Percentiles rank a stretch among this genome's conserved stretches.
Conservation (phyloP, 2,329 filamentous ascomycete species). For the Sarocladium brachiariae region DNA sequence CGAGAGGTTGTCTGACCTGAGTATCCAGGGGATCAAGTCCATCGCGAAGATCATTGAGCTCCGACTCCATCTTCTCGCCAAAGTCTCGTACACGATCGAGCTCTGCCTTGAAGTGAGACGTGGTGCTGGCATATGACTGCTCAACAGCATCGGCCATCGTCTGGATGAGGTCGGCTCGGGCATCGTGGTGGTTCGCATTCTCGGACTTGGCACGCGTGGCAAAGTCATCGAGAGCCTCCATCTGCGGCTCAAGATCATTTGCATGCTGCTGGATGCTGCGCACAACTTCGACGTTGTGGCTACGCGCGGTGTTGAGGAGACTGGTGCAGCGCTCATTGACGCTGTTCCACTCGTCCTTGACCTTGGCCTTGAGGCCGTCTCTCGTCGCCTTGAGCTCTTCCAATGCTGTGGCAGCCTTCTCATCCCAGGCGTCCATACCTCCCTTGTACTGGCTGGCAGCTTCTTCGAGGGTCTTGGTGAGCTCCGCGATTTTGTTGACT, state of each 20-base stretch:
- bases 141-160: slow-evolving; percentile 62
- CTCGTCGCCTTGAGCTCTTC: slow-evolving; percentile 66
- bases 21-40: slow-evolving; percentile 54
- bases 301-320: slow-evolving; percentile 76
- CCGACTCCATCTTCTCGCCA: slow-evolving; percentile 58
- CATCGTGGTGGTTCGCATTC: slow-evolving; percentile 70
- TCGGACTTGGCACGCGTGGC: slow-evolving; percentile 74
- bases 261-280: slow-evolving; percentile 87
- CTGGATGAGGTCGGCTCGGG: slow-evolving; percentile 60
- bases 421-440: slow-evolving; percentile 69
- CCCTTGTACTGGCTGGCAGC: slow-evolving; percentile 59
- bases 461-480: slow-evolving; percentile 58
- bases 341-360: slow-evolving; percentile 79
- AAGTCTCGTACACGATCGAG: slow-evolving; percentile 62
- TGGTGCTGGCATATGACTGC: slow-evolving; percentile 65
- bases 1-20: slow-evolving; percentile 61
- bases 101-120: slow-evolving; percentile 61
- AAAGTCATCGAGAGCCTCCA: slow-evolving; percentile 85
- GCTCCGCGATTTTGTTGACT: slow-evolving; percentile 38
- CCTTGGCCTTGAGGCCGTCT: slow-evolving; percentile 70
- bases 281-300: slow-evolving; percentile 85
- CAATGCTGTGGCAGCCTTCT: slow-evolving; percentile 61
- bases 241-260: slow-evolving; percentile 77
- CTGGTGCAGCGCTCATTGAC: slow-evolving; percentile 76
- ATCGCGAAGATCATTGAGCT: slow-evolving; percentile 51